Evolutionary conservation across 2,329 filamentous ascomycete genomes (phyloP), one percentile per base, ranked within the genome.

Genomic region (Fusarium neocosmosporiellum): DNA sequence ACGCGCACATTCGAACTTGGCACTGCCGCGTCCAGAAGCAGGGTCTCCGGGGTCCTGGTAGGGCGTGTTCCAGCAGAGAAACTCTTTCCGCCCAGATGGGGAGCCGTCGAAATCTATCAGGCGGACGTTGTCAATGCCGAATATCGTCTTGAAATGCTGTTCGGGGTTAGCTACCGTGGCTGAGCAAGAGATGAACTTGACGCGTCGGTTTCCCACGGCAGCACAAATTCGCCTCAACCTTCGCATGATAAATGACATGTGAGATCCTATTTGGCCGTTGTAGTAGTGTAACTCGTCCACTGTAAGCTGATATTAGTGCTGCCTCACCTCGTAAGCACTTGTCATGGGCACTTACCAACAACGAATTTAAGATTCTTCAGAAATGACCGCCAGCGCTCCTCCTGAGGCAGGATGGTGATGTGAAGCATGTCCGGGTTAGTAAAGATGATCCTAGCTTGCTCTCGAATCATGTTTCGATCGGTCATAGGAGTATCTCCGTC

Each of bases 361-460:
- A 99, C 95, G 78, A 93, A 98, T 72, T 92, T 93, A 16, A 99
- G 84, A 73, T 98, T 95, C 80, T 94, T 90, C n/a, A 99, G 81
- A 75, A 98, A 98, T 0, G 89, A 90, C 54, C 95, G 89, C 96
- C 96, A 99, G 33, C 89, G 89, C 71, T 94, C 92, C 83, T 99
- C 96, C 78, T 98, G 94, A 0, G 96, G 96, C 5, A 99, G 83
- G 29, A 99, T 97, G 0, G 94, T 97, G 36, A 98, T 90, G 75
- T 99, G 96, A 37, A 99, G 87, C 95, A 98, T 99, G 78, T 99
- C 96, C 0, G 96, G 96, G 76, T 99, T 99, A 0, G 96, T 99
- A 78, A 99, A 98, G 59, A 99, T 96, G 70, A 98, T 94, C 27
- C 94, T 89, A 1, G 93, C 96, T 81, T 97, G 91, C 41, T 98